Percentiles rank a stretch among this genome's conserved stretches.
These are phyloP conservation scores for Tuber magnatum DNA, from an alignment of 495 filamentous ascomycete species.

Conservation along the genomic window DNA sequence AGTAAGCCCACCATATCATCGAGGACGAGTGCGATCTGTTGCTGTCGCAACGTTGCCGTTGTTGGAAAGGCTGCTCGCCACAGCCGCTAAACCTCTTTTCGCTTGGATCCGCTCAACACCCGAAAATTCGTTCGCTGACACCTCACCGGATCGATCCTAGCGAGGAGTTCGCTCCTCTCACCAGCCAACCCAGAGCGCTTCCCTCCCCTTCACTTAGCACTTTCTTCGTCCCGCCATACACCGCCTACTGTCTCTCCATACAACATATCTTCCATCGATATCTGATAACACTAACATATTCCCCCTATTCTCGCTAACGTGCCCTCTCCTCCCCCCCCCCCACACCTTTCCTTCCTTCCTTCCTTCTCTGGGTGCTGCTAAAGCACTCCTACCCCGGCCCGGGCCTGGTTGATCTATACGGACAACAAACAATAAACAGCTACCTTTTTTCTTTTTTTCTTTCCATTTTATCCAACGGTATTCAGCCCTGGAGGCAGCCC, in stretches of 20 bases:
- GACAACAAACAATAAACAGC: neutral
- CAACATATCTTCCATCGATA: neutral
- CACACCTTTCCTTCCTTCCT: neutral
- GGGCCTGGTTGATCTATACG: neutral
- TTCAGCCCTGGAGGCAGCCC: neutral
- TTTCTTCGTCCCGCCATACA: neutral
- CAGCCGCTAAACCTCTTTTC: neutral
- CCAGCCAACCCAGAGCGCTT: neutral
- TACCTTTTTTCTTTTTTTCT: neutral
- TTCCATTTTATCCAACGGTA: neutral
- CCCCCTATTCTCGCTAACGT: neutral
- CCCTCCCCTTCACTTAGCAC: neutral
- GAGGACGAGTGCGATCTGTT: conserved; percentile 1
- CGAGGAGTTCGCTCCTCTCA: neutral
- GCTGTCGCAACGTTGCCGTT: neutral
- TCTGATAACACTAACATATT: conserved; percentile 1
- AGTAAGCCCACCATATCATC: neutral
- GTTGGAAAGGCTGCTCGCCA: neutral
- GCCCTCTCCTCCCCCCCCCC: neutral
- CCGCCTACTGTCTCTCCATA: neutral
- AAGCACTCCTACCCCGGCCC: neutral
- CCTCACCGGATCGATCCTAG: neutral
- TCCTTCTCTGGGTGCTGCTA: neutral
- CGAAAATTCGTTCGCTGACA: conserved; percentile 2
- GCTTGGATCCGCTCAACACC: neutral